These are phyloP conservation scores for Aspergillus taichungensis DNA, from an alignment of 495 filamentous ascomycete genomes.

Conservation along the genomic window DNA sequence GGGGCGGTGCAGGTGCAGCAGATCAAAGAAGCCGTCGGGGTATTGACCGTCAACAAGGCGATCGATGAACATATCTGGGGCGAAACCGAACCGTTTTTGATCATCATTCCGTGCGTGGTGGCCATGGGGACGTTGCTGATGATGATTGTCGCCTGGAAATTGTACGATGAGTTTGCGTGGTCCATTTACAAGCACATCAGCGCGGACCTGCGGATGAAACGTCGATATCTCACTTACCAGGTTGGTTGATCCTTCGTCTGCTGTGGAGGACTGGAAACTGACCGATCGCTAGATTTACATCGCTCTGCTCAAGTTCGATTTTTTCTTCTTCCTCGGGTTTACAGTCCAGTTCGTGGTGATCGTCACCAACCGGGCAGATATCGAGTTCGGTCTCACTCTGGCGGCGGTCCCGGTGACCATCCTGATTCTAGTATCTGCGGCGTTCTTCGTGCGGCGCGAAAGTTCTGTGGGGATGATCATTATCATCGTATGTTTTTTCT, in stretches of 20 bases:
- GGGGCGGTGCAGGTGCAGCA: conserved; percentile 87
- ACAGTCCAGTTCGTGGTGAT: conserved; percentile 96
- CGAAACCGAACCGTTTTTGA: conserved; percentile 61
- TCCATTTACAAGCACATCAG: conserved; percentile 99
- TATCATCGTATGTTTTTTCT: conserved; percentile 56
- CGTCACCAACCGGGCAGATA: conserved; percentile 56
- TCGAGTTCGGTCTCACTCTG: conserved; percentile 79
- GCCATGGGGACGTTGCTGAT: conserved; percentile 64
- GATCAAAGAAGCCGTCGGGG: conserved; percentile 59
- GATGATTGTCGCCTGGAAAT: conserved; percentile 75
- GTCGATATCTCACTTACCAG: conserved; percentile 92
- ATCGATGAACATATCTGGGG: conserved; percentile 51
- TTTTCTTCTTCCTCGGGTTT: conserved; percentile 99
- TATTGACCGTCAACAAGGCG: conserved; percentile 25
- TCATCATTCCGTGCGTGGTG: conserved; percentile 80
- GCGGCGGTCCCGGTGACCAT: conserved; percentile 88
- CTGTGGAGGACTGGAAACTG: conserved; percentile 8
- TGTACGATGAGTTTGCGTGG: conserved; percentile 98
- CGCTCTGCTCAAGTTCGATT: conserved; percentile 95
- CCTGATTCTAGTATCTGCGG: conserved; percentile 72
- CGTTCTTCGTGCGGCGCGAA: conserved; percentile 76
- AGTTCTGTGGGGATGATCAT: conserved; percentile 64
- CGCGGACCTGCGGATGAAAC: conserved; percentile 93
- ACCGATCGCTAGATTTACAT: conserved; percentile 75
- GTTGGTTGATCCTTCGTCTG: conserved; percentile 36